Evolutionary conservation across 192 early-diverging fungal species (phyloP).

Genomic region (Backusella luteola): DNA sequence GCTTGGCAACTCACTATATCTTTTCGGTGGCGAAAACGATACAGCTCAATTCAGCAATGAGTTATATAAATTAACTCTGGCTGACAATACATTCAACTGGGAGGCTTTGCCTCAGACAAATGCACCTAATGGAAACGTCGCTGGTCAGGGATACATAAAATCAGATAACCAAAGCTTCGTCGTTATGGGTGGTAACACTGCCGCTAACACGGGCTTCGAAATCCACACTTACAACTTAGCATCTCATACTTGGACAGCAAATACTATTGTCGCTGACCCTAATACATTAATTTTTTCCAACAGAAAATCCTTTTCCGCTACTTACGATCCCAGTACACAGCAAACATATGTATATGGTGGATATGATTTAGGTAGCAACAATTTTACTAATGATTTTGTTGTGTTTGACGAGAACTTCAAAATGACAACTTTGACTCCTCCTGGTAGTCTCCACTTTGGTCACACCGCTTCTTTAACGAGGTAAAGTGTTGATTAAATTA

Average conservation of each 20-base stretch:
- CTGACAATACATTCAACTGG: slow-evolving; percentile 11
- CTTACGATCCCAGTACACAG: neutral
- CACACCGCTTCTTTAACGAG: slow-evolving; percentile 20
- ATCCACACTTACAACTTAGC: slow-evolving; percentile 11
- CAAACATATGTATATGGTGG: slow-evolving; percentile 27
- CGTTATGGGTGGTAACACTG: slow-evolving; percentile 10
- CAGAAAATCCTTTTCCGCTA: slow-evolving; percentile 18
- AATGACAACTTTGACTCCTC: neutral
- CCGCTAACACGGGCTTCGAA: neutral
- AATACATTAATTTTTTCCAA: neutral
- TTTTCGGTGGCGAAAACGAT: slow-evolving; percentile 25
- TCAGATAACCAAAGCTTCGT: slow-evolving; percentile 7
- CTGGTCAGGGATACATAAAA: slow-evolving; percentile 15
- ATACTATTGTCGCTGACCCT: neutral
- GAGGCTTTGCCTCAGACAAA: slow-evolving; percentile 13
- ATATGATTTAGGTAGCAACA: neutral
- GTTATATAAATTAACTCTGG: slow-evolving; percentile 20
- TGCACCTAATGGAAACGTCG: neutral
- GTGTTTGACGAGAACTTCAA: slow-evolving; percentile 9
- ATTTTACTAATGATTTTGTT: slow-evolving; percentile 11
- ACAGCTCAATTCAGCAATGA: slow-evolving; percentile 13
- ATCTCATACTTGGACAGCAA: slow-evolving; percentile 9
- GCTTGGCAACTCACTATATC: slow-evolving; percentile 10
- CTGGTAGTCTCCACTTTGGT: neutral
- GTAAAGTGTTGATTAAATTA: slow-evolving; percentile 1